These are phyloP conservation scores for Blepharisma japonicum DNA, from an alignment of 73 alveolate species.

Conservation along the genomic window DNA sequence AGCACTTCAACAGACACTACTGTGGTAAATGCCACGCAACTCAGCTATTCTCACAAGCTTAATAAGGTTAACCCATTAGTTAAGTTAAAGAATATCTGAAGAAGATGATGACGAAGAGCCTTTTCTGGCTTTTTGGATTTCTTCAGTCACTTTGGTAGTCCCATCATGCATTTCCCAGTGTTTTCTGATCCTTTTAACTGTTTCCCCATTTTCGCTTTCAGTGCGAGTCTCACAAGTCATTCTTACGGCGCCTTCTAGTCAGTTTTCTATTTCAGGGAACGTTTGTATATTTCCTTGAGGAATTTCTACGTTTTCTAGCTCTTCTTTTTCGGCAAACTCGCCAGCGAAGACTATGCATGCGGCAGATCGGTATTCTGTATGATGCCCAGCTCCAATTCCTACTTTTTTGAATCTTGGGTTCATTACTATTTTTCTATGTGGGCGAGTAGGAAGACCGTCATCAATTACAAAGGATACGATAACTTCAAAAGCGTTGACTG, in stretches of 20 bases:
- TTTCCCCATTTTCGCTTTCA: conserved; percentile 1
- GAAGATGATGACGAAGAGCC: too few relatives aligned
- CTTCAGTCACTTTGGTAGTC: conserved; percentile 94
- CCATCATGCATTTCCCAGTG: conserved; percentile 52
- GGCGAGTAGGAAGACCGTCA: conserved; percentile 23
- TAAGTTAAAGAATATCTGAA: too few relatives aligned
- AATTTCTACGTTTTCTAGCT: not conserved
- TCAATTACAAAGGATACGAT: conserved; percentile 68
- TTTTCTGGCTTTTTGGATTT: not conserved
- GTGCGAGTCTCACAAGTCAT: conserved; percentile 25
- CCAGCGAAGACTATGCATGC: conserved; percentile 13
- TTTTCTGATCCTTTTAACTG: conserved; percentile 34
- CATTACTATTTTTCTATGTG: conserved; percentile 13
- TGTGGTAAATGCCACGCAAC: conserved; percentile 79
- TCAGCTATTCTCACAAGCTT: conserved; percentile 37
- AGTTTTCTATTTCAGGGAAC: not conserved
- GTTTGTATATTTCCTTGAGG: not conserved
- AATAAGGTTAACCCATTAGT: too few relatives aligned
- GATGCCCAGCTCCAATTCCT: not conserved
- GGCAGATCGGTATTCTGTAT: not conserved
- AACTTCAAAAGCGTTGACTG: conserved; percentile 51
- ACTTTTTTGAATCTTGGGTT: conserved; percentile 21
- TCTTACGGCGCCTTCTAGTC: conserved; percentile 5
- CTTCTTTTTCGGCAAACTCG: not conserved
- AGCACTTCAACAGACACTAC: conserved; percentile 90